Base-by-base conservation (phyloP, 495 filamentous ascomycete species). In the Talaromyces ruber region DNA sequence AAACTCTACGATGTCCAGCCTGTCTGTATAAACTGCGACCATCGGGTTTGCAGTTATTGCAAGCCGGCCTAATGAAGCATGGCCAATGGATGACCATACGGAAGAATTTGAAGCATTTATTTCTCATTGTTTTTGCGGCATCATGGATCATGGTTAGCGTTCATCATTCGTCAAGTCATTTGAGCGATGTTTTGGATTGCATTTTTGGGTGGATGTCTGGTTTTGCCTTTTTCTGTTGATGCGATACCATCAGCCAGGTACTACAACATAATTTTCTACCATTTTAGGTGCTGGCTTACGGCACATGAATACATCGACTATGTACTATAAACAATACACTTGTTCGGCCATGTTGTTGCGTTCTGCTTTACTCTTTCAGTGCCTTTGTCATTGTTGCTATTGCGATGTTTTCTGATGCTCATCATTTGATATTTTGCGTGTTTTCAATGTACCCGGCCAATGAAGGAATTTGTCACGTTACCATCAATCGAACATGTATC, bases 1-100 rank as follows among this genome's bases (percentile, higher is more conserved):
- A 78, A 79, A 58, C 59, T 76, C 22, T 78, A 64, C 63, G 60
- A 72, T n/a, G 18, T 56, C 29, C 71, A 79, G 61, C 69, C 71
- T 0, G 18, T 21, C 6, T 79, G 77, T 58, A 65, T 75, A 1
- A 45, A 30, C 3, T 79, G 77, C 65, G 0, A 66, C 8, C 77
- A 79, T 25, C 21, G 8, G 7, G 65, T 64, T 25, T 79, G 77
- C 66, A 0, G 4, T 0, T 3, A 1, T 21, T 79, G 77, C 71
- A 5, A 14, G 24, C 0, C 45, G 0, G 26, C 39, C 9, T 60
- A 6, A 28, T 21, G 14, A 12, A 39, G 12, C 14, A 16, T 39
- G 34, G 30, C 14, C 18, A 45, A 6, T 9, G 3, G n/a, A 21
- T 47, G 43, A 11, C 43, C 18, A 47, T 9, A 4, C 16, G 12